These are phyloP conservation scores for Pseudocercospora fuligena DNA, from an alignment of 2,329 filamentous ascomycete genomes.

Conservation along the genomic window DNA sequence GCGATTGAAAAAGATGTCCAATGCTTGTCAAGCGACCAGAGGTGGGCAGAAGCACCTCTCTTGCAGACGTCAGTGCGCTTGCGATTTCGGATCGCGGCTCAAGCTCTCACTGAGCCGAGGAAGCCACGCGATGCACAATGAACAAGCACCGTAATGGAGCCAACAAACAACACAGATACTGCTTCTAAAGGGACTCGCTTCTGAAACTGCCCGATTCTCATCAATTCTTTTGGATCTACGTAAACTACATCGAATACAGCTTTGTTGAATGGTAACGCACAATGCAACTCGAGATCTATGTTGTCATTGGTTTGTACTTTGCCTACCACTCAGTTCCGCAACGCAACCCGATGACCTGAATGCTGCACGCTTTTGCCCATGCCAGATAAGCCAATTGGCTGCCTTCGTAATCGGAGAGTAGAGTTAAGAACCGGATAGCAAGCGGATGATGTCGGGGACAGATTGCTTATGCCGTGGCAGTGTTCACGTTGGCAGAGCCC, in stretches of 20 bases:
- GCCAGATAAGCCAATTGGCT: slow-evolving; percentile 31
- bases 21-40: slow-evolving; percentile 2
- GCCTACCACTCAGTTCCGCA: slow-evolving; percentile 25
- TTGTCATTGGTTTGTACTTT: slow-evolving; percentile 24
- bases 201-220: slow-evolving; percentile 16
- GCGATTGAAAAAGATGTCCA: not conserved
- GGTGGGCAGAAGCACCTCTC: not conserved
- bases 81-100: slow-evolving; percentile 19
- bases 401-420: slow-evolving; percentile 22
- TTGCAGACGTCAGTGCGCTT: slow-evolving; percentile 22
- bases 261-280: slow-evolving; percentile 29
- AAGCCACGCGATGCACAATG: not conserved
- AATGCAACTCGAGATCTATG: slow-evolving; percentile 30
- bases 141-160: not conserved
- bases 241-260: slow-evolving; percentile 35
- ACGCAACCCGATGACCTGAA: slow-evolving; percentile 21
- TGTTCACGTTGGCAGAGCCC: slow-evolving; percentile 40
- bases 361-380: slow-evolving; percentile 30
- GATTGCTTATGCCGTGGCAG: slow-evolving; percentile 32
- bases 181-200: not conserved
- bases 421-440: slow-evolving; percentile 21
- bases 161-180: not conserved
- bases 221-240: slow-evolving; percentile 26
- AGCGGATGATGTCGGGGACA: slow-evolving; percentile 9
- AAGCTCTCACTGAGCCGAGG: slow-evolving; percentile 19